Evolutionary conservation across 805 yeast genomes (phyloP).

Genomic region (Ogataea nakhonphanomensis): DNA sequence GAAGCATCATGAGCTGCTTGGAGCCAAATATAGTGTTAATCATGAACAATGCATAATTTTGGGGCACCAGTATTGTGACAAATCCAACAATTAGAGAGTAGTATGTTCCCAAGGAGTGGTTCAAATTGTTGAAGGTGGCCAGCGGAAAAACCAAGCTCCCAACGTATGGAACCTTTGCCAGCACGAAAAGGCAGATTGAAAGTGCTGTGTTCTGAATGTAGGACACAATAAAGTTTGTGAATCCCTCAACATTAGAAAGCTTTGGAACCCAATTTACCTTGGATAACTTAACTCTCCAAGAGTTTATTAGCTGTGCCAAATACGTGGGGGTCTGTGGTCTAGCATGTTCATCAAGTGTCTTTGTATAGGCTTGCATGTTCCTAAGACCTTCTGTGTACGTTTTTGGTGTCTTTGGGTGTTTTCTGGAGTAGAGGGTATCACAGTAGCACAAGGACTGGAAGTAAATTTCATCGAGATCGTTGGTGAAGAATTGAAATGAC

Average conservation of each 20-base stretch:
- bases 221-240: conserved; percentile 23
- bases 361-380: conserved; percentile 1
- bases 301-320: conserved; percentile 4
- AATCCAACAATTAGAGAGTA: conserved; percentile 39
- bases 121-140: conserved; percentile 41
- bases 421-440: conserved; percentile 35
- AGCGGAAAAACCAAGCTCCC: conserved; percentile 42
- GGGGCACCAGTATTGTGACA: conserved; percentile 36
- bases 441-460: conserved; percentile 37
- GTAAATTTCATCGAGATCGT: conserved; percentile 41
- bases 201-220: conserved; percentile 27
- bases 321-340: conserved; percentile 4
- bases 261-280: conserved; percentile 5
- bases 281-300: neutral
- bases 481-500: conserved; percentile 34
- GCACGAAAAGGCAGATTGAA: conserved; percentile 32
- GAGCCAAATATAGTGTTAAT: conserved; percentile 47
- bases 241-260: conserved; percentile 9
- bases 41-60: conserved; percentile 33
- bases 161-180: conserved; percentile 40
- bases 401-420: conserved; percentile 36
- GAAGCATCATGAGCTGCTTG: conserved; percentile 40
- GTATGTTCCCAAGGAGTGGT: conserved; percentile 43
- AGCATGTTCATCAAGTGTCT: neutral
- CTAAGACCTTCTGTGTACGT: conserved; percentile 12